Base-by-base conservation (phyloP, 257 asterid species). In the Nemophila menziesii region DNA sequence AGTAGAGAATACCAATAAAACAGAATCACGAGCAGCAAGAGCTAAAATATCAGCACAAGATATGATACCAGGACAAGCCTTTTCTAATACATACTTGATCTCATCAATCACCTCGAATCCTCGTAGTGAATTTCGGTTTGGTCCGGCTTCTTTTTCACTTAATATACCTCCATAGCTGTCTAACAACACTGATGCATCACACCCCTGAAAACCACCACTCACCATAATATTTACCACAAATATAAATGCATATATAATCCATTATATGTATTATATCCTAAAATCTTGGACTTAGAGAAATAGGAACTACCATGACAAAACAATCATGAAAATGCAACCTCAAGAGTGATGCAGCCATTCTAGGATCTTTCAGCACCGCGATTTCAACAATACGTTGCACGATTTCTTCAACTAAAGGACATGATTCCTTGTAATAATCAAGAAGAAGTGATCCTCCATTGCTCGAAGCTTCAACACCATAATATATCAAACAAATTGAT, bases 21-120 rank as follows among this genome's bases (percentile, higher is more conserved):
- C 65, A 21, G 65, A 42, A 42, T 63, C 70, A 13, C 70, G 51
- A 33, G 65, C 56, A 52, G 60, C 70, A 24, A 57, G 49, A 52
- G 70, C 64, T 47, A 63, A 42, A 33, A 63, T 57, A 47, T 63
- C 70, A 57, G 70, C 65, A 47, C 70, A 63, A 3, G 70, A 63
- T 13, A 63, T 57, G 7, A 44, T 36, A 9, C 29, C 61, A 19
- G 70, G 65, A 23, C 70, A 63, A 4, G 65, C 56, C 29, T 52
- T 65, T 36, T 63, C 70, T 11, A 57, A n/a, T 0, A 52, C 5
- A 55, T 47, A 46, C 46, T 63, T 57, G 33, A 57, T 63, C 40
- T 57, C 70, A 39, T 63, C 70, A 16, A 63, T 63, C 5, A 57
- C 70, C 43, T 63, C 70, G 26, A 63, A 63, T 52, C 70, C 70